These are phyloP conservation scores for Entamoeba invadens DNA, from an alignment of 208 protist genomes.

Conservation along the genomic window DNA sequence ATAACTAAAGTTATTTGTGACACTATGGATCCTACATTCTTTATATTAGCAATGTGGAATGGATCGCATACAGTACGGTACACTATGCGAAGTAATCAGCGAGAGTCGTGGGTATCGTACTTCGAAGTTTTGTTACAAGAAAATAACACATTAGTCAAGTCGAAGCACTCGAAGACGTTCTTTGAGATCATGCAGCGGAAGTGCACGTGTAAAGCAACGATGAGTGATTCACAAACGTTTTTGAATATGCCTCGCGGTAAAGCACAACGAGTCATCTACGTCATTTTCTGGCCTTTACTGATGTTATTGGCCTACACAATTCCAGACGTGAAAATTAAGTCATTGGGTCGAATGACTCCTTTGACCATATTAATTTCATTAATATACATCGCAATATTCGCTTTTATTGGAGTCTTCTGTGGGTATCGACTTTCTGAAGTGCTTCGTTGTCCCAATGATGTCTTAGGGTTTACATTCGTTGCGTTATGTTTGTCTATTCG, in stretches of 20 bases:
- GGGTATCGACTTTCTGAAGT: not conserved
- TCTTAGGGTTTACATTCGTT: not conserved
- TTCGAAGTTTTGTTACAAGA: not conserved
- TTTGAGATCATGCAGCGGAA: not conserved
- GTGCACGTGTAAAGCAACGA: not conserved
- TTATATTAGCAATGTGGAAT: not conserved
- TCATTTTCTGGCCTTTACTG: not conserved
- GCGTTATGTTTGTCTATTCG: not conserved
- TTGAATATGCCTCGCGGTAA: not conserved
- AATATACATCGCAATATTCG: not conserved
- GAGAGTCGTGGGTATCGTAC: not conserved
- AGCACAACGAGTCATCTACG: not conserved
- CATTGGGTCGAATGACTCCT: not conserved
- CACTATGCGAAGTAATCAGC: not conserved
- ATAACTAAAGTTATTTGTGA: not conserved
- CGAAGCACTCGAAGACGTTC: not conserved
- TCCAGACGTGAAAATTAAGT: not conserved
- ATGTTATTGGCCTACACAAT: not conserved
- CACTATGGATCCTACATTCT: not conserved
- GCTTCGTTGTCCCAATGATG: not conserved
- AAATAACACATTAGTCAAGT: not conserved
- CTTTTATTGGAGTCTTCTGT: not conserved
- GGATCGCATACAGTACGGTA: not conserved
- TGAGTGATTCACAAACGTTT: not conserved
- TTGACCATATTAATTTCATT: not conserved